Percentiles rank a stretch among this genome's conserved stretches.
Evolutionary conservation across 768 basidiomycete species (phyloP).

Genomic region (Tephrocybe rancida): DNA sequence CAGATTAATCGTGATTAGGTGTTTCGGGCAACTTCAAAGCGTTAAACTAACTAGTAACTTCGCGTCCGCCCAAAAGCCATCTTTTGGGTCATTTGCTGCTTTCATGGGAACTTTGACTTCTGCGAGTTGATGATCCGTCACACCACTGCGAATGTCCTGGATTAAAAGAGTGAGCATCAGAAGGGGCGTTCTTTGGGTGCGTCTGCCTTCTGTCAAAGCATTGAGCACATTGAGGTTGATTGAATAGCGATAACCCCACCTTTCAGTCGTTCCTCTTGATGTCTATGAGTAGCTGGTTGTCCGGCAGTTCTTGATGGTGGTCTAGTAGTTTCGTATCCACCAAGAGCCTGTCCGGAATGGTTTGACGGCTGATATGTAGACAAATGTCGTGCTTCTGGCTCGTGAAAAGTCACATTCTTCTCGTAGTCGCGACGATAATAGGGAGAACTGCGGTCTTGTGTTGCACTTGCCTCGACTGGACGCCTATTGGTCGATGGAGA

Average conservation of each 20-base stretch:
- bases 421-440: constrained; percentile 39
- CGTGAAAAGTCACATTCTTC: constrained; percentile 5
- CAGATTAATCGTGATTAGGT: background rate
- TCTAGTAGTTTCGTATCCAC: background rate
- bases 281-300: background rate
- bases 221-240: background rate
- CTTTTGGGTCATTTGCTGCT: constrained; percentile 45
- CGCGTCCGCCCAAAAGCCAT: constrained; percentile 75
- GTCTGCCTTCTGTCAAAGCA: constrained; percentile 11
- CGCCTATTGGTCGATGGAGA: background rate
- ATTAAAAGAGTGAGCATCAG: constrained; percentile 72
- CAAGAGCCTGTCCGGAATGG: background rate
- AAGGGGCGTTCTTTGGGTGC: constrained; percentile 22
- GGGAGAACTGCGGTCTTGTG: constrained; percentile 7
- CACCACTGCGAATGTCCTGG: constrained; percentile 57
- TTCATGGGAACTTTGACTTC: constrained; percentile 67
- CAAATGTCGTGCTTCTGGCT: background rate
- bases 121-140: constrained; percentile 58
- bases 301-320: background rate
- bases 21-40: background rate
- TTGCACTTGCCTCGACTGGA: background rate
- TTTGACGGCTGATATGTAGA: background rate
- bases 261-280: constrained; percentile 6
- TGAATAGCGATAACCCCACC: background rate
- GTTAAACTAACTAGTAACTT: constrained; percentile 50